Conservation (phyloP, 2,329 filamentous ascomycete species). For the Aspergillus costaricaensis region DNA sequence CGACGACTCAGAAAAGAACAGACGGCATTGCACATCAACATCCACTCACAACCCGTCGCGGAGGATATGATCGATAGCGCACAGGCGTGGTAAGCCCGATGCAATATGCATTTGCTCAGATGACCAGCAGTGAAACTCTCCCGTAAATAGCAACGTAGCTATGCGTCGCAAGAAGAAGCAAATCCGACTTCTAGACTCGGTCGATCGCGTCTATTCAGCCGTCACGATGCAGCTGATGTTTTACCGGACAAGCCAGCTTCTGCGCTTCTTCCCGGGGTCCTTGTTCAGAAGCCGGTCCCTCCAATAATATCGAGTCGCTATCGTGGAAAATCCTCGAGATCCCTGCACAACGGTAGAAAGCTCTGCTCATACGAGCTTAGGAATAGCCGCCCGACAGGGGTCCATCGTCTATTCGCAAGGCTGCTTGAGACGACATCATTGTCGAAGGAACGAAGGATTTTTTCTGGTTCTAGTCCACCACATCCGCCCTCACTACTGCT, state of each 20-base stretch:
- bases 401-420: not conserved
- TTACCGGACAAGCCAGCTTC: not conserved
- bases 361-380: not conserved
- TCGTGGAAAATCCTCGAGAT: not conserved
- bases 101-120: slow-evolving; percentile 12
- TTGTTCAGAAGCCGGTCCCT: not conserved
- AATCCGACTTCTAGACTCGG: slow-evolving; percentile 13
- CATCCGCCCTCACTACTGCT: not conserved
- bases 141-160: slow-evolving; percentile 14
- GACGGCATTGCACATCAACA: not conserved
- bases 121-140: slow-evolving; percentile 16
- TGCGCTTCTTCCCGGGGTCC: not conserved
- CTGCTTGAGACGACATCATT: not conserved
- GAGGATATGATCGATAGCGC: slow-evolving; percentile 2
- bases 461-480: not conserved
- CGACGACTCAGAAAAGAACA: not conserved
- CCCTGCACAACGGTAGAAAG: not conserved
- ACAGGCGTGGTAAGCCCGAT: slow-evolving; percentile 3
- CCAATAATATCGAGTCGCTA: not conserved
- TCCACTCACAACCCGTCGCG: not conserved
- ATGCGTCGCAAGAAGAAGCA: slow-evolving; percentile 1
- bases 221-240: slow-evolving; percentile 10
- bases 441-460: not conserved
- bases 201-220: slow-evolving; percentile 11
- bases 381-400: not conserved